Percentiles rank a stretch among this genome's conserved stretches.
Conservation (phyloP, 2,329 filamentous ascomycete genomes). For the Scedosporium aurantiacum region DNA sequence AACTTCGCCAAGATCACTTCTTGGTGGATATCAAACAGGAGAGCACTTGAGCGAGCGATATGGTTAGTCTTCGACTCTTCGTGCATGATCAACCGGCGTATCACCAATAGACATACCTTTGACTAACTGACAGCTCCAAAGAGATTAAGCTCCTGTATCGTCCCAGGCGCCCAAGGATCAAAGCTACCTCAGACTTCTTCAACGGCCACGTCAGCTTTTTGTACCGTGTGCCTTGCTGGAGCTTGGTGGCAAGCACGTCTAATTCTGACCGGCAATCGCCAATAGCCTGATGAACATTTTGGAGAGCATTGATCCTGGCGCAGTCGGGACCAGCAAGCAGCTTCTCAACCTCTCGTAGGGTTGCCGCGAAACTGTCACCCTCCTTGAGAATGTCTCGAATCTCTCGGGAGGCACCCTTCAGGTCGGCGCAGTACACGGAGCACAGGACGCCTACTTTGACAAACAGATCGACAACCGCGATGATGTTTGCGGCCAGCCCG, state of each 20-base stretch:
- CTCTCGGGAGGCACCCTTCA: constrained; percentile 8
- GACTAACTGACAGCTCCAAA: not conserved
- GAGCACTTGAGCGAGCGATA: not conserved
- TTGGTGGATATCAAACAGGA: not conserved
- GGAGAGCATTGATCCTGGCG: not conserved
- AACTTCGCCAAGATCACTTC: not conserved
- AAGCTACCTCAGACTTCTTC: not conserved
- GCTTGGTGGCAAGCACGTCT: not conserved
- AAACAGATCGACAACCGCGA: constrained; percentile 9
- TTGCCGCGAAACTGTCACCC: not conserved
- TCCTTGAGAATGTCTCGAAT: constrained; percentile 2
- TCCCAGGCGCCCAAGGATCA: not conserved
- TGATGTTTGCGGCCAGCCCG: constrained; percentile 8
- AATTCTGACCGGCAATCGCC: not conserved
- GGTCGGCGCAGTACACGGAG: constrained; percentile 8
- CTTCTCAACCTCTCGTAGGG: not conserved
- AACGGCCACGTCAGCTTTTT: not conserved
- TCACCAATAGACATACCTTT: not conserved
- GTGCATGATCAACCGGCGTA: not conserved
- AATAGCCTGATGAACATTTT: not conserved
- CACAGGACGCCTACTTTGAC: constrained; percentile 9
- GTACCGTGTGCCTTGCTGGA: not conserved
- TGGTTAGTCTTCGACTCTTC: no score
- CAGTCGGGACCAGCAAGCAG: not conserved
- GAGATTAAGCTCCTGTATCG: not conserved